phyloP scores from a whole-genome alignment of 805 yeast genomes.

The Schwanniomyces sp. region DNA sequence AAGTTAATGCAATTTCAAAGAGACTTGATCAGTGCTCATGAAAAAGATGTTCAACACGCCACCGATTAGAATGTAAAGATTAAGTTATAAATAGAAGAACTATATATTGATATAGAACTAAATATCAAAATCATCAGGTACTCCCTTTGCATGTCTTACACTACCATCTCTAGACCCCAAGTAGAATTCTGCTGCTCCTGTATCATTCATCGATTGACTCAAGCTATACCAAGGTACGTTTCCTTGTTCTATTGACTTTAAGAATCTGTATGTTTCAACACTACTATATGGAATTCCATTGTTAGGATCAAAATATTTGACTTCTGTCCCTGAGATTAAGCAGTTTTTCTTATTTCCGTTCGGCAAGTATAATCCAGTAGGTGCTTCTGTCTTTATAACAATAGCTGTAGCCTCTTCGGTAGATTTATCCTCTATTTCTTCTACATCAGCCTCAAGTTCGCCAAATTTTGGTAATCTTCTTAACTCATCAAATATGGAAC shows the following conservation, averaged over 20 bases:
- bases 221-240: slow-evolving; percentile 51
- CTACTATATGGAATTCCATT: slow-evolving; percentile 85
- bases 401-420: slow-evolving; percentile 44
- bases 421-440: slow-evolving; percentile 42
- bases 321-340: slow-evolving; percentile 74
- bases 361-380: slow-evolving; percentile 69
- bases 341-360: slow-evolving; percentile 68
- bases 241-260: slow-evolving; percentile 50
- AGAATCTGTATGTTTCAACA: slow-evolving; percentile 74
- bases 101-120: neutral
- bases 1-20: slow-evolving; percentile 59
- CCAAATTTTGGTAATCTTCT: slow-evolving; percentile 64
- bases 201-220: slow-evolving; percentile 53
- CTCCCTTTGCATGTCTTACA: slow-evolving; percentile 77
- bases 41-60: slow-evolving; percentile 60
- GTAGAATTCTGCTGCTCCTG: slow-evolving; percentile 45
- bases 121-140: slow-evolving; percentile 78
- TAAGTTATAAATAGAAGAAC: too few relatives aligned
- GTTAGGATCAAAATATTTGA: slow-evolving; percentile 83
- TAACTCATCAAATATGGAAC: slow-evolving; percentile 41
- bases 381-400: slow-evolving; percentile 63
- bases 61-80: slow-evolving; percentile 13
- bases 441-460: slow-evolving; percentile 43
- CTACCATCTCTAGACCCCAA: slow-evolving; percentile 49
- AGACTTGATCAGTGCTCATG: slow-evolving; percentile 62